Evolutionary conservation across 768 basidiomycete genomes (phyloP).

Genomic region (Boletus vermiculosoides): DNA sequence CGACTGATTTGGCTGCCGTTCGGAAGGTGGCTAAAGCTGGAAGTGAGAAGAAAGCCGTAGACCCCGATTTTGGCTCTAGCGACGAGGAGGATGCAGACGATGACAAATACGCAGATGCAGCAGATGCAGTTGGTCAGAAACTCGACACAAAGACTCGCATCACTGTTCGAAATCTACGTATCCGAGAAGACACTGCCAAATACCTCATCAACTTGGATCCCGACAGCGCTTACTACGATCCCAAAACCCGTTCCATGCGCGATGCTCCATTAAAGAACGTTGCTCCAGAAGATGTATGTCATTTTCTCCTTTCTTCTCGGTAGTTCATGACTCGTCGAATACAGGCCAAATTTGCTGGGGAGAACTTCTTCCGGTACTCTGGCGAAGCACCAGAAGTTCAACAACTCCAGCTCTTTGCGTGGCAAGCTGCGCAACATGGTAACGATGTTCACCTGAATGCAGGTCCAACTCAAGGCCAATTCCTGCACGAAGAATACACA

Average conservation of each 20-base stretch:
- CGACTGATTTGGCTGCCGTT: constrained; percentile 86
- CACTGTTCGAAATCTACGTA: constrained; percentile 96
- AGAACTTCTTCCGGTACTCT: constrained; percentile 90
- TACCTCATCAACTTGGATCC: constrained; percentile 96
- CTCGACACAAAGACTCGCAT: constrained; percentile 97
- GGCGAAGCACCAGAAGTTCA: constrained; percentile 95
- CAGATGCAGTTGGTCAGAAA: constrained; percentile 97
- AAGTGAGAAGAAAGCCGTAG: constrained; percentile 64
- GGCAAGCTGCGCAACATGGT: constrained; percentile 91
- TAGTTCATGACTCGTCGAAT: constrained; percentile 2
- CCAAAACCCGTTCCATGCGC: constrained; percentile 99
- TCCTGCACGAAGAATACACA: constrained; percentile 86
- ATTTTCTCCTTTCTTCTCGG: background rate
- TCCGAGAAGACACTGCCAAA: constrained; percentile 98
- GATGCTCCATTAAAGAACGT: constrained; percentile 84
- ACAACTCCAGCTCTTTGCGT: constrained; percentile 91
- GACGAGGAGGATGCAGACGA: constrained; percentile 96
- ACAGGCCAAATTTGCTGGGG: constrained; percentile 89
- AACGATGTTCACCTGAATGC: constrained; percentile 96
- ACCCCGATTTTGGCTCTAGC: constrained; percentile 94
- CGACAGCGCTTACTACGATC: constrained; percentile 96
- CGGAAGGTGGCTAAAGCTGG: constrained; percentile 94
- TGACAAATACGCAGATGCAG: constrained; percentile 97
- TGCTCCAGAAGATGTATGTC: constrained; percentile 81
- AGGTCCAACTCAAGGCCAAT: constrained; percentile 93